These are phyloP conservation scores for Malus orientalis DNA, from an alignment of 306 rosid species.

Conservation along the genomic window DNA sequence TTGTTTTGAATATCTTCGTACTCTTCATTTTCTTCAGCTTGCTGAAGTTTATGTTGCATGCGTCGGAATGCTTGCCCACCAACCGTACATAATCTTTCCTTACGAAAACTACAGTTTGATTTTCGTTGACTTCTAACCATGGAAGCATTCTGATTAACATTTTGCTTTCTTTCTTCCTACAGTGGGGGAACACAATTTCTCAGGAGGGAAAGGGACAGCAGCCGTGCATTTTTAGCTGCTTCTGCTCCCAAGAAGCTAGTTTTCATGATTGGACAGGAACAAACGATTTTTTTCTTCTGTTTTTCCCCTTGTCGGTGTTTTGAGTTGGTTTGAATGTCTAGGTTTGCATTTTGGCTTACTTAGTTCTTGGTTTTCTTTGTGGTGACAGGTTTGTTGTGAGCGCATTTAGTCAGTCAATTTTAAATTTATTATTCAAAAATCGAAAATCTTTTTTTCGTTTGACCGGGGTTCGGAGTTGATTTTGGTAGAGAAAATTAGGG, in stretches of 20 bases:
- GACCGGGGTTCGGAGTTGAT: conserved; percentile 23
- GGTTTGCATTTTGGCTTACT: conserved; percentile 33
- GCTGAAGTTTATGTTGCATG: conserved; percentile 43
- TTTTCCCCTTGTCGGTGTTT: conserved; percentile 13
- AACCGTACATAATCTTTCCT: conserved; percentile 22
- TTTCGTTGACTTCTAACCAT: not conserved
- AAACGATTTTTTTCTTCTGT: conserved; percentile 5
- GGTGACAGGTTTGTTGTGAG: conserved; percentile 44
- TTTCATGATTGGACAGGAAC: conserved; percentile 35
- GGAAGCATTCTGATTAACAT: conserved; percentile 19
- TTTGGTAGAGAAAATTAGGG: conserved; percentile 33
- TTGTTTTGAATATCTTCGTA: conserved; percentile 50
- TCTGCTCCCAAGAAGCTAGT: conserved; percentile 64
- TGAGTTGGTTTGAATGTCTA: conserved; percentile 41
- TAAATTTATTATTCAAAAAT: conserved; percentile 24
- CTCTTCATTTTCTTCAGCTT: conserved; percentile 29
- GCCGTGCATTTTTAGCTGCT: conserved; percentile 73
- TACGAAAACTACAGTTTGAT: not conserved
- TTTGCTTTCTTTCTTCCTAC: conserved; percentile 23
- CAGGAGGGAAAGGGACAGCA: conserved; percentile 66
- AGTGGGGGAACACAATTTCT: conserved; percentile 36
- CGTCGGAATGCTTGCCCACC: conserved; percentile 35
- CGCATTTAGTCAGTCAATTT: conserved; percentile 15
- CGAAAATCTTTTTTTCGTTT: conserved; percentile 13
- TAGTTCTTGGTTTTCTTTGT: conserved; percentile 45